These are phyloP conservation scores for Fusarium armeniacum DNA, from an alignment of 2,329 filamentous ascomycete genomes.

Conservation along the genomic window DNA sequence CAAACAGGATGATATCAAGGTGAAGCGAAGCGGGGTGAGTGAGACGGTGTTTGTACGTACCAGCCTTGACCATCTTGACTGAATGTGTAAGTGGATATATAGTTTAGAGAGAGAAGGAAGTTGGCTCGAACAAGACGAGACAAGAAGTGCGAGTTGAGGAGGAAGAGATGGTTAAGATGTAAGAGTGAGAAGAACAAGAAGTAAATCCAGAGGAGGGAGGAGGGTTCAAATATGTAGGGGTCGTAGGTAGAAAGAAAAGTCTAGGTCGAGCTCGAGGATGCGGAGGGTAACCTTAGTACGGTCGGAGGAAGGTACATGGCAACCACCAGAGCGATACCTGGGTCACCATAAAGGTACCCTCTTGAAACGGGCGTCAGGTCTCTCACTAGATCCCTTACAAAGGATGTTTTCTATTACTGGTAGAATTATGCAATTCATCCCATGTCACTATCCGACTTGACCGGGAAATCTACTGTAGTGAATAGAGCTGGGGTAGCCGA, in stretches of 20 bases:
- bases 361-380: slow-evolving; percentile 15
- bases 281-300: slow-evolving; percentile 13
- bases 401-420: slow-evolving; percentile 5
- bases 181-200: slow-evolving; percentile 22
- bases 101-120: slow-evolving; percentile 16
- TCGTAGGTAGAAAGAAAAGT: slow-evolving; percentile 28
- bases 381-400: slow-evolving; percentile 22
- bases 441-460: slow-evolving; percentile 22
- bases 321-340: slow-evolving; percentile 37
- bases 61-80: slow-evolving; percentile 72
- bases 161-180: slow-evolving; percentile 18
- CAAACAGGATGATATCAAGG: slow-evolving; percentile 11
- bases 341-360: slow-evolving; percentile 18
- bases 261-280: slow-evolving; percentile 31
- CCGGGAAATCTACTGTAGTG: slow-evolving; percentile 19
- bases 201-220: slow-evolving; percentile 38
- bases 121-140: slow-evolving; percentile 19
- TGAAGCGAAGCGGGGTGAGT: slow-evolving; percentile 49
- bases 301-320: background rate
- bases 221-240: slow-evolving; percentile 42
- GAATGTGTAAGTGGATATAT: slow-evolving; percentile 37
- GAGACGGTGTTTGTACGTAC: slow-evolving; percentile 57
- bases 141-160: slow-evolving; percentile 8
- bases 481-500: slow-evolving; percentile 10
- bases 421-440: slow-evolving; percentile 8